Percentiles rank a stretch among this genome's conserved stretches.
Conservation (phyloP, 31 red algal genomes). For the Pterothamnion heteromorphum region DNA sequence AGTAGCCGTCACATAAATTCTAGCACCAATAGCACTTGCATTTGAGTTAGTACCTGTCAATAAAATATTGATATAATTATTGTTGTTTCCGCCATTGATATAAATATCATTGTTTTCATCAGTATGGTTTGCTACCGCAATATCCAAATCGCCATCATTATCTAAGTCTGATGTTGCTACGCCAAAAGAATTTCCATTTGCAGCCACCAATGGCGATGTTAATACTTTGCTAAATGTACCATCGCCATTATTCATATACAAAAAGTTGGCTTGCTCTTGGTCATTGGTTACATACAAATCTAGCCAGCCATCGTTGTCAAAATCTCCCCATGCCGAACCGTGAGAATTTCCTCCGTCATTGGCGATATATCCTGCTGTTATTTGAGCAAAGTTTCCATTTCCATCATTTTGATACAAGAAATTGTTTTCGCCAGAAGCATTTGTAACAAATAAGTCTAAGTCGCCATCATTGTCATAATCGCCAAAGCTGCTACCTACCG, state of each 20-base stretch:
- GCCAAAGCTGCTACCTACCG: neutral
- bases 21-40: neutral
- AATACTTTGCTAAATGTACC: neutral
- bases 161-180: neutral
- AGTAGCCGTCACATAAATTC: neutral
- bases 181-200: neutral
- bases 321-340: neutral
- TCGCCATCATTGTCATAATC: constrained; percentile 17
- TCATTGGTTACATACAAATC: neutral
- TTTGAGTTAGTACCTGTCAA: constrained; percentile 8
- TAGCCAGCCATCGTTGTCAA: neutral
- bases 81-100: neutral
- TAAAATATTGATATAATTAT: neutral
- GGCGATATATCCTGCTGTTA: neutral
- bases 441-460: constrained; percentile 9
- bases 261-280: neutral
- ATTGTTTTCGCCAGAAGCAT: neutral
- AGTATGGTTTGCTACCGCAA: neutral
- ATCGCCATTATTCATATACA: constrained; percentile 30
- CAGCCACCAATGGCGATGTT: neutral
- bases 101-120: neutral
- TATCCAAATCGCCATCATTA: constrained; percentile 5
- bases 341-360: neutral
- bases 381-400: neutral
- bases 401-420: constrained; percentile 2